Percentiles rank a stretch among this genome's conserved stretches.
phyloP scores from a whole-genome alignment of 176 grass and related monocot species.

The Avena sativa region DNA sequence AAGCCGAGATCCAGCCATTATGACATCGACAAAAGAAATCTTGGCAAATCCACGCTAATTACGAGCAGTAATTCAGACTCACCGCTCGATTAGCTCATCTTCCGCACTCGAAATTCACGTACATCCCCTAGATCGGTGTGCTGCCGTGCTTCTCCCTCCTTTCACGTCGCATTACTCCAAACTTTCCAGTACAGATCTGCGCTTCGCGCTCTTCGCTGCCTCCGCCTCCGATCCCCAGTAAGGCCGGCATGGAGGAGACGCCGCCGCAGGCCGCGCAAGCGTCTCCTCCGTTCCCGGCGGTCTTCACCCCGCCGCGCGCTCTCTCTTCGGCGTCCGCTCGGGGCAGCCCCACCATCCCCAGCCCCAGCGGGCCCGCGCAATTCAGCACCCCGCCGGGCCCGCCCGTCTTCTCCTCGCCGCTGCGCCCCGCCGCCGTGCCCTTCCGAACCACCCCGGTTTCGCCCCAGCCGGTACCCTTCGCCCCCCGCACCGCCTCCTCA shows the following conservation, averaged over 20 bases:
- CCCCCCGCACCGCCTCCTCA: conserved; percentile 35
- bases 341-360: conserved; percentile 37
- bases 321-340: conserved; percentile 38
- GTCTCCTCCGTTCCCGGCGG: conserved; percentile 56
- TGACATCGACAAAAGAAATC: conserved; percentile 30
- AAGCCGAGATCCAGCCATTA: conserved; percentile 42
- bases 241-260: conserved; percentile 60
- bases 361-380: conserved; percentile 40
- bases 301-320: conserved; percentile 44
- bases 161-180: conserved; percentile 5
- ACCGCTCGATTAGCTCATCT: background rate
- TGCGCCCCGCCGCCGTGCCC: conserved; percentile 78
- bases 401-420: conserved; percentile 82
- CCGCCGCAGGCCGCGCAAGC: conserved; percentile 53
- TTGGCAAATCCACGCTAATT: conserved; percentile 27
- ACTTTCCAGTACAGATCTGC: conserved; percentile 39
- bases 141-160: background rate
- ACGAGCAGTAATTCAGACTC: conserved; percentile 4
- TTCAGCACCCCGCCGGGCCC: conserved; percentile 92
- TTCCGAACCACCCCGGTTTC: conserved; percentile 71
- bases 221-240: conserved; percentile 20
- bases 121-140: conserved; percentile 1
- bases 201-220: conserved; percentile 6
- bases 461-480: conserved; percentile 58
- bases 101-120: conserved; percentile 17